A percentile compares a stretch with the other conserved stretches of the same genome.
Evolutionary conservation across 352 stramenopile species (phyloP).

Genomic region (Phytophthora tentaculata): DNA sequence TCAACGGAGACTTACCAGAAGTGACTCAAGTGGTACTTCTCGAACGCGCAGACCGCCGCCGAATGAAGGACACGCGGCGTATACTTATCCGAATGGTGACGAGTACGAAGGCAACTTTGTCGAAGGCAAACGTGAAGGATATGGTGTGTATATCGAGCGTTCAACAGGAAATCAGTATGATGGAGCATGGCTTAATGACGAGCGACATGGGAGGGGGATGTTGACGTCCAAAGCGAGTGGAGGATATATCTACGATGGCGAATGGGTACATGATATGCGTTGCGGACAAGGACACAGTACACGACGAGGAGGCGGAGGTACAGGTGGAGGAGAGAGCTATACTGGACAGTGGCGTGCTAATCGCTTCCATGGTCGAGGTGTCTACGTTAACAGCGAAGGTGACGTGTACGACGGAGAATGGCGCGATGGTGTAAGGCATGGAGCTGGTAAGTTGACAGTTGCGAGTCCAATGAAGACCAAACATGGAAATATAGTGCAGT

Average conservation of each 20-base stretch:
- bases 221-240: slow-evolving; percentile 61
- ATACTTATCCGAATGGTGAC: slow-evolving; percentile 77
- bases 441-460: slow-evolving; percentile 65
- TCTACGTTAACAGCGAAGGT: slow-evolving; percentile 66
- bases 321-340: slow-evolving; percentile 63
- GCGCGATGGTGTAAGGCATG: slow-evolving; percentile 52
- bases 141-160: slow-evolving; percentile 77
- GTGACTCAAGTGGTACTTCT: slow-evolving; percentile 29
- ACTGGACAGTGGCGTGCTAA: slow-evolving; percentile 71
- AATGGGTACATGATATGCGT: slow-evolving; percentile 77
- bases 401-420: slow-evolving; percentile 81
- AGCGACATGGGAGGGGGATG: slow-evolving; percentile 73
- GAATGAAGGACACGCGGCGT: slow-evolving; percentile 48
- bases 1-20: slow-evolving; percentile 19
- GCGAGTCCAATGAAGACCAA: slow-evolving; percentile 15
- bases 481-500: slow-evolving; percentile 48
- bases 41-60: slow-evolving; percentile 41
- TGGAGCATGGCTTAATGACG: slow-evolving; percentile 70
- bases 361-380: slow-evolving; percentile 65
- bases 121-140: slow-evolving; percentile 71
- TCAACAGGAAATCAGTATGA: slow-evolving; percentile 82
- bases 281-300: slow-evolving; percentile 75
- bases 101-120: slow-evolving; percentile 81
- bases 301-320: slow-evolving; percentile 51
- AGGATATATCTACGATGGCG: slow-evolving; percentile 80